These are phyloP conservation scores for Sporothrix pseudoabietina DNA, from an alignment of 2,329 filamentous ascomycete genomes.

Conservation along the genomic window DNA sequence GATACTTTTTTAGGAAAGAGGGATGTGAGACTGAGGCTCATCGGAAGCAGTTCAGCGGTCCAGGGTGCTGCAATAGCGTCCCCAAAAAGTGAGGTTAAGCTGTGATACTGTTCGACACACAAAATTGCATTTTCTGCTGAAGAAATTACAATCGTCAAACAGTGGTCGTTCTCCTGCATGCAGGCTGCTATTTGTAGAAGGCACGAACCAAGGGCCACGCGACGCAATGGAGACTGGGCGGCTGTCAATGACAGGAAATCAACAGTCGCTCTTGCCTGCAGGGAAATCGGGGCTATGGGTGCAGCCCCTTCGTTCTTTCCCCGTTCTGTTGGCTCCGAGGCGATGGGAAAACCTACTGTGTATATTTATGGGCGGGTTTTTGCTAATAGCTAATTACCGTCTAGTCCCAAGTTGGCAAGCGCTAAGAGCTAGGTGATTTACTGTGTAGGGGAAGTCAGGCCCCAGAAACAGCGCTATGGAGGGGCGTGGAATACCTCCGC, in stretches of 20 bases:
- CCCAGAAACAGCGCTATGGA: not conserved
- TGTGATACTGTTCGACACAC: not conserved
- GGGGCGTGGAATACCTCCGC: not conserved
- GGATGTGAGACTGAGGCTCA: conserved; percentile 20
- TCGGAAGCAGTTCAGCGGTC: not conserved
- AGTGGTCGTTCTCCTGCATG: not conserved
- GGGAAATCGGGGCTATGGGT: not conserved
- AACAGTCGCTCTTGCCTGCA: conserved; percentile 10
- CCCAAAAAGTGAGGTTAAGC: not conserved
- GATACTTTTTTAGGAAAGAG: conserved; percentile 20
- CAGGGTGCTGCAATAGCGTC: not conserved
- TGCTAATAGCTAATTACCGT: not conserved
- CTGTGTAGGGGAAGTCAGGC: not conserved
- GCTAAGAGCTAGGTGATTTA: not conserved
- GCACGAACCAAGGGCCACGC: not conserved
- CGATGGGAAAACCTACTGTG: conserved; percentile 13
- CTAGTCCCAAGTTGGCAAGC: conserved; percentile 7
- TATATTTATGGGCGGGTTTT: too few species aligned
- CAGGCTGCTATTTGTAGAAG: not conserved
- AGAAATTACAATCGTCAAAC: not conserved
- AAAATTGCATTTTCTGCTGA: not conserved
- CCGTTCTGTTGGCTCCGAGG: conserved; percentile 9
- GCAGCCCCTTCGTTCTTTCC: not conserved
- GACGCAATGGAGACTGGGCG: not conserved
- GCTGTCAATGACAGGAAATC: not conserved